Evolutionary conservation across 345 rosid species (phyloP).

Genomic region (Erysimum cheiranthoides): DNA sequence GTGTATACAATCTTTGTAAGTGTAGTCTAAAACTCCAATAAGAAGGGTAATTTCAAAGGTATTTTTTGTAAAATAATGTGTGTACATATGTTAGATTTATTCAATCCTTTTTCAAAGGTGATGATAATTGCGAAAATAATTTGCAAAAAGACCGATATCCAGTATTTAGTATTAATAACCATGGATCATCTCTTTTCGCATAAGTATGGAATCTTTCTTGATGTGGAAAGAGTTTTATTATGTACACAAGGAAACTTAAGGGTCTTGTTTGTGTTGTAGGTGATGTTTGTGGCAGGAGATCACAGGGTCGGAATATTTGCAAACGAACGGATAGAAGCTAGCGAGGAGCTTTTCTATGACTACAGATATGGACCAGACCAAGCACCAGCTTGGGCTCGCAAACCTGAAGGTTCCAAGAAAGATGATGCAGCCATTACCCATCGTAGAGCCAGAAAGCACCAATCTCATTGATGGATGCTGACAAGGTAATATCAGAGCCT

Average conservation of each 20-base stretch:
- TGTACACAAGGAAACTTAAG: neutral
- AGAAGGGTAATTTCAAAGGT: too few species aligned
- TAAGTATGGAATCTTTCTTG: neutral
- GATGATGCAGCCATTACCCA: conserved; percentile 73
- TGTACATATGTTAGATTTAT: neutral
- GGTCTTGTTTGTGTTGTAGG: conserved; percentile 53
- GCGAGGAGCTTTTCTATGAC: conserved; percentile 96
- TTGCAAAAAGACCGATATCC: neutral
- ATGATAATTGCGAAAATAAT: neutral
- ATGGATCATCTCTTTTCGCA: neutral
- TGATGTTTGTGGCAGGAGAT: conserved; percentile 99
- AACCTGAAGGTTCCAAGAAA: conserved; percentile 87
- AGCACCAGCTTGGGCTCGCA: conserved; percentile 98
- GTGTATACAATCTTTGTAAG: neutral
- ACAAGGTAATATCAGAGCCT: neutral
- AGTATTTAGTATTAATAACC: neutral
- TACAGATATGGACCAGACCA: conserved; percentile 97
- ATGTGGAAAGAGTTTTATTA: conserved; percentile 16
- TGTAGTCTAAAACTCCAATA: neutral
- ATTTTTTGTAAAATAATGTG: neutral
- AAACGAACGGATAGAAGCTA: conserved; percentile 88
- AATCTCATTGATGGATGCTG: conserved; percentile 67
- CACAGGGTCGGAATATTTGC: conserved; percentile 97
- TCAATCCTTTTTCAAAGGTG: neutral
- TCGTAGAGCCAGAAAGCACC: conserved; percentile 98